Base-by-base conservation (phyloP, 1,284 basidiomycete genomes). In the Tilletia indica region DNA sequence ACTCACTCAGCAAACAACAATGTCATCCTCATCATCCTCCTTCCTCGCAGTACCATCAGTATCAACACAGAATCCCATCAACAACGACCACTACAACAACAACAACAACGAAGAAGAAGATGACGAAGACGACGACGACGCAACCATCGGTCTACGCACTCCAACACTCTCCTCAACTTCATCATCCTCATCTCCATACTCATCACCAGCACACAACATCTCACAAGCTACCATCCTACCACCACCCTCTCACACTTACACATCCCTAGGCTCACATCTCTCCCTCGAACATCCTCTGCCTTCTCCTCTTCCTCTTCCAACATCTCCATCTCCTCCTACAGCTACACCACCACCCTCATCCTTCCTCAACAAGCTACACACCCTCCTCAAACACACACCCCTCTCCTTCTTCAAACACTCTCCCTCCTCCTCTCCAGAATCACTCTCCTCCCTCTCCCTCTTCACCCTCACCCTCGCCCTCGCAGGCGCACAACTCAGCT, bases 401-500 rank as follows among this genome's bases (percentile, higher is more conserved):
- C 9, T 63, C 34, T 63, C 25, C 25, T 9, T 6, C 58, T 36
- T 34, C 8, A 31, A 8, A 1, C 16, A 1, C 51, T 8, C 19
- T 25, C 19, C 51, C 58, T 9, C 58, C 6, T 19, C 14, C 21
- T 34, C 21, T 21, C 14, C 3, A 31, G 25, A 31, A 31, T 31
- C 12, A 38, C 75, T 86, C 72, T 82, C 81, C 38, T 72, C 79
- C 14, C 81, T 82, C 74, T 83, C 83, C 42, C 84, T 88, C 75
- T 83, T 88, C 72, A 84, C 86, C 21, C 83, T 89, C 64, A 88
- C 87, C 0, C 77, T 88, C 6, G 87, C 87, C 3, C 86, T 88
- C 78, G 87, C 86, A 36, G 95, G 96, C 11, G 93, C 94, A 45
- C 95, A 97, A 86, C 90, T 95, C 34, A 90, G 92, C 1, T 95